Conservation (phyloP, 1,284 basidiomycete genomes). For the Apiotrichum sp. region DNA sequence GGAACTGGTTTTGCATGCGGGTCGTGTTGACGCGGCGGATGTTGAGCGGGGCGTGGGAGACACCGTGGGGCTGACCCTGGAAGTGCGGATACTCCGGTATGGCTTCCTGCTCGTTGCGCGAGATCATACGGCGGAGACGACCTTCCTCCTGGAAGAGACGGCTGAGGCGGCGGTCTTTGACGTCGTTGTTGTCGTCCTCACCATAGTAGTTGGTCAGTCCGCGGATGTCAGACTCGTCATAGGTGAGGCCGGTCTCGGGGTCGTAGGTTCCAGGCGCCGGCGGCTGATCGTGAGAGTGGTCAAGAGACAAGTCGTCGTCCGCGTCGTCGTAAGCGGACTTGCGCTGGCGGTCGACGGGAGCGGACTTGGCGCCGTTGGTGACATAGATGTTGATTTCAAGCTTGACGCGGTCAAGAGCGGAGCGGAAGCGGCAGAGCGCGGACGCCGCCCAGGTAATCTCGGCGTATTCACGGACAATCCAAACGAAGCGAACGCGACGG, state of each 20-base stretch:
- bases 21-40: too few species aligned
- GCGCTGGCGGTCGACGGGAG: not conserved
- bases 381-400: constrained; percentile 76
- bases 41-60: not conserved
- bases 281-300: too few species aligned
- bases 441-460: constrained; percentile 78
- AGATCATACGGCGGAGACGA: constrained; percentile 56
- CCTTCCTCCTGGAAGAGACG: constrained; percentile 61
- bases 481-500: constrained; percentile 67
- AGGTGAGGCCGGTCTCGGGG: constrained; percentile 3
- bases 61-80: constrained; percentile 6
- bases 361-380: constrained; percentile 50
- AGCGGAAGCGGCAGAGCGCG: constrained; percentile 61
- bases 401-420: constrained; percentile 56
- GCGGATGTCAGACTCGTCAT: constrained; percentile 27
- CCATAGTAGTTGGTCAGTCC: constrained; percentile 78
- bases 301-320: not conserved
- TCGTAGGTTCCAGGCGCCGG: not conserved
- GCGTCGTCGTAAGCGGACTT: not conserved
- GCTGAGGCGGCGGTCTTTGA: constrained; percentile 60
- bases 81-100: too few species aligned
- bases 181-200: constrained; percentile 65
- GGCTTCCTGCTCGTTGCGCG: constrained; percentile 31
- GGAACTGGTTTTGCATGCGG: not conserved
- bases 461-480: constrained; percentile 75